These are phyloP conservation scores for Nicotiana obtusifolia DNA, from an alignment of 257 asterid species.

Conservation along the genomic window DNA sequence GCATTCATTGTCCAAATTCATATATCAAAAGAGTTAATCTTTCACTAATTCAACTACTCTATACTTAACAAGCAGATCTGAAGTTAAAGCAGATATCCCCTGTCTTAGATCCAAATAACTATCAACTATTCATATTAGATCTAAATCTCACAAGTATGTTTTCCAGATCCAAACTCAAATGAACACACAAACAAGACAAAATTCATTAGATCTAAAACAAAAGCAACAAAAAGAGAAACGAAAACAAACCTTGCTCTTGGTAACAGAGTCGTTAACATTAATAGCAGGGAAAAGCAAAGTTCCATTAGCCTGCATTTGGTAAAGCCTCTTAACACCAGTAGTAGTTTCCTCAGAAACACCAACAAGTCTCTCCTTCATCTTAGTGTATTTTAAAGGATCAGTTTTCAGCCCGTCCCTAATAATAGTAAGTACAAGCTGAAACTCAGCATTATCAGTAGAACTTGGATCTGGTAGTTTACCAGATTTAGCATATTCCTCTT, in stretches of 20 bases:
- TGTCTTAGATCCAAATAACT: not conserved
- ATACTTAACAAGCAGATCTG: not conserved
- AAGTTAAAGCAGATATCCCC: no score
- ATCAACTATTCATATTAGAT: not conserved
- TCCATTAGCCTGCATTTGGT: constrained; percentile 37
- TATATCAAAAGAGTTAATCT: no score
- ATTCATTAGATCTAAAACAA: no score
- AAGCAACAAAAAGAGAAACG: not conserved
- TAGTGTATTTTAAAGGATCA: constrained; percentile 31
- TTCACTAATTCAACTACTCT: not conserved
- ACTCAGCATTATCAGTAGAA: constrained; percentile 35
- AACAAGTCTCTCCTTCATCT: constrained; percentile 39
- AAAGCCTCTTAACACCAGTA: constrained; percentile 41
- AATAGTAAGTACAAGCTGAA: constrained; percentile 30
- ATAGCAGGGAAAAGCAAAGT: constrained; percentile 31
- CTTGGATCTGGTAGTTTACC: constrained; percentile 34
- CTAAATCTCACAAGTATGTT: not conserved
- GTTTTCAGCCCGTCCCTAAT: constrained; percentile 29
- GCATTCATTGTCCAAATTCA: no score
- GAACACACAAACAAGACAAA: no score
- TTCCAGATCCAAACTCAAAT: no score
- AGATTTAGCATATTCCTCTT: constrained; percentile 26
- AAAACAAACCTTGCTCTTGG: constrained; percentile 34
- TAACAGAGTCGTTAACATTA: constrained; percentile 33
- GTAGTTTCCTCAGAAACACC: constrained; percentile 46